Conservation (phyloP, 1,284 basidiomycete species). For the Termitomyces sp. region DNA sequence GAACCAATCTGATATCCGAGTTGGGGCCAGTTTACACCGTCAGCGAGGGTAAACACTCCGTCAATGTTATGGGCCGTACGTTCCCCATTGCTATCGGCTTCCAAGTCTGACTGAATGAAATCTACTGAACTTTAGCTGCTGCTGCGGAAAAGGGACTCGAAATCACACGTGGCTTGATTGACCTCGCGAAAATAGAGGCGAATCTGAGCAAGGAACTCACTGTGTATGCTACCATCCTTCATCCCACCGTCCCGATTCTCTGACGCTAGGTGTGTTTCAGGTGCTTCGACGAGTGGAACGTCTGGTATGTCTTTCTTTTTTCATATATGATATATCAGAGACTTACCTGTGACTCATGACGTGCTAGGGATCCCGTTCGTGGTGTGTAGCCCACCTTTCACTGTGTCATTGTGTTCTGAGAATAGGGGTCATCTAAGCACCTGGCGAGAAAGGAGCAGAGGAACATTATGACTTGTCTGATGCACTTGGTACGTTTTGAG, state of each 20-base stretch:
- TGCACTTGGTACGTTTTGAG: slow-evolving; percentile 42
- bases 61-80: slow-evolving; percentile 40
- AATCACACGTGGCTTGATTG: slow-evolving; percentile 43
- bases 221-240: slow-evolving; percentile 24
- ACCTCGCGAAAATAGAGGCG: slow-evolving; percentile 37
- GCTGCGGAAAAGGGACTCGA: slow-evolving; percentile 46
- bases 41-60: slow-evolving; percentile 36
- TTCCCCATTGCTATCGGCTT: slow-evolving; percentile 2
- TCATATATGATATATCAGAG: not conserved
- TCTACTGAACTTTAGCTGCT: slow-evolving; percentile 28
- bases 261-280: slow-evolving; percentile 17
- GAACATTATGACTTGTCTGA: slow-evolving; percentile 60
- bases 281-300: slow-evolving; percentile 59
- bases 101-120: not conserved
- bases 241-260: not conserved
- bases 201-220: slow-evolving; percentile 33
- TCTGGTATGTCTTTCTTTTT: slow-evolving; percentile 36
- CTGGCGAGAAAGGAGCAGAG: slow-evolving; percentile 52
- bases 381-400: slow-evolving; percentile 20
- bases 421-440: slow-evolving; percentile 24
- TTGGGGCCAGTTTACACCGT: slow-evolving; percentile 32
- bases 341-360: not conserved
- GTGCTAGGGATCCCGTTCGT: slow-evolving; percentile 34
- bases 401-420: not conserved
- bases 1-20: not conserved